A percentile compares a stretch with the other conserved stretches of the same genome.
Evolutionary conservation across 208 protist species (phyloP).

Genomic region (Angomonas ambiguus): DNA sequence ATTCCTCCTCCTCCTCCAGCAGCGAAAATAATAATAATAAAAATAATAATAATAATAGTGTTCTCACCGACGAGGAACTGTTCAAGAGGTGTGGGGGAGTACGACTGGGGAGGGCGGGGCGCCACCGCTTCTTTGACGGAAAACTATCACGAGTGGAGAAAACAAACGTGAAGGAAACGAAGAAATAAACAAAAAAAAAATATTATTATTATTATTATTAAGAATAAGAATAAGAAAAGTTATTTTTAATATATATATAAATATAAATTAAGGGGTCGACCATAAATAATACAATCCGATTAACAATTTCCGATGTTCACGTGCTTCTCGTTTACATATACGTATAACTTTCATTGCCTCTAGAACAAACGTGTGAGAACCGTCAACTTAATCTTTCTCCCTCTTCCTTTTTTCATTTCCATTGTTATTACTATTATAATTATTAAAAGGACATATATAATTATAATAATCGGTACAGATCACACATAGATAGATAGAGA

Average conservation of each 20-base stretch:
- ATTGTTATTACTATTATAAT: neutral
- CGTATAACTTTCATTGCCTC: neutral
- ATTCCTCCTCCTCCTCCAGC: constrained; percentile 12
- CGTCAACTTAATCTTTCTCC: too few species aligned
- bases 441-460: neutral
- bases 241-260: constrained; percentile 4
- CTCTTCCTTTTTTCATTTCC: neutral
- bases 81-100: constrained; percentile 74
- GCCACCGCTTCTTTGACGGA: constrained; percentile 84
- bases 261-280: neutral
- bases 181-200: constrained; percentile 4
- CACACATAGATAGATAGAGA: neutral
- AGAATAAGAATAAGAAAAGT: neutral
- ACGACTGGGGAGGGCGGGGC: constrained; percentile 71
- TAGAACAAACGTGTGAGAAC: neutral
- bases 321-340: neutral
- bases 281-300: neutral
- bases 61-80: constrained; percentile 66
- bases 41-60: constrained; percentile 22
- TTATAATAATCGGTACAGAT: neutral
- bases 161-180: neutral
- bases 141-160: constrained; percentile 42
- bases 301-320: neutral
- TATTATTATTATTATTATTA: neutral
- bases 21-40: constrained; percentile 12